These are phyloP conservation scores for Blastobotrys buckinghamii DNA, from an alignment of 1,139 yeast genomes.

Conservation along the genomic window DNA sequence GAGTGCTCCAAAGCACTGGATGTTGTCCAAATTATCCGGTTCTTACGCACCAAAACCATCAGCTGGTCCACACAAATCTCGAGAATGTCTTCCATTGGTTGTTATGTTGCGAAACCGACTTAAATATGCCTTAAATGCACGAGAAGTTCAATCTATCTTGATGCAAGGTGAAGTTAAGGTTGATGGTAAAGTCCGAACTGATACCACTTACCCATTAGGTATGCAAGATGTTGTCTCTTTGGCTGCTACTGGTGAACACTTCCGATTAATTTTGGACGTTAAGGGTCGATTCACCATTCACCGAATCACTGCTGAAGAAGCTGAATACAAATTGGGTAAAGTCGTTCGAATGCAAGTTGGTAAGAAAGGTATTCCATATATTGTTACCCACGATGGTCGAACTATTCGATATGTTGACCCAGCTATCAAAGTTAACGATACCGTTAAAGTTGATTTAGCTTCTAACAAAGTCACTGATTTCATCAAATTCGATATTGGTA, in stretches of 20 bases:
- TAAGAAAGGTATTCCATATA: conserved; percentile 96
- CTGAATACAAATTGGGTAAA: conserved; percentile 95
- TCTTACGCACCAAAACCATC: conserved; percentile 99
- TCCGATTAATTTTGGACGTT: conserved; percentile 96
- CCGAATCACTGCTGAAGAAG: conserved; percentile 99
- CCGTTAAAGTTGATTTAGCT: conserved; percentile 93
- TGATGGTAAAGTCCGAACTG: conserved; percentile 99
- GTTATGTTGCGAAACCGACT: conserved; percentile 99
- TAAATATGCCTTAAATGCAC: conserved; percentile 98
- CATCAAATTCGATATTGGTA: conserved; percentile 94
- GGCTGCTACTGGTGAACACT: conserved; percentile 98
- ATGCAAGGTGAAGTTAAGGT: conserved; percentile 99
- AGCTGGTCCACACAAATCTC: conserved; percentile 99
- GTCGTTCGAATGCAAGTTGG: conserved; percentile 97
- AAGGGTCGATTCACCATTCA: conserved; percentile 99
- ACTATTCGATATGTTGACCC: conserved; percentile 99
- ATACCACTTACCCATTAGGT: conserved; percentile 97
- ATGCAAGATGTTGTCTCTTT: conserved; percentile 97
- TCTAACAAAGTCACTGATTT: conserved; percentile 89
- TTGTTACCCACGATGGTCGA: conserved; percentile 99
- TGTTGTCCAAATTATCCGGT: conserved; percentile 99
- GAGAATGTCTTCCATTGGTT: conserved; percentile 97
- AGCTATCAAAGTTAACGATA: conserved; percentile 89
- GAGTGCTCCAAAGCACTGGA: conserved; percentile 99
- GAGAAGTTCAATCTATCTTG: conserved; percentile 98